Evolutionary conservation across 2,329 filamentous ascomycete genomes (phyloP).

Genomic region (Claviceps monticola): DNA sequence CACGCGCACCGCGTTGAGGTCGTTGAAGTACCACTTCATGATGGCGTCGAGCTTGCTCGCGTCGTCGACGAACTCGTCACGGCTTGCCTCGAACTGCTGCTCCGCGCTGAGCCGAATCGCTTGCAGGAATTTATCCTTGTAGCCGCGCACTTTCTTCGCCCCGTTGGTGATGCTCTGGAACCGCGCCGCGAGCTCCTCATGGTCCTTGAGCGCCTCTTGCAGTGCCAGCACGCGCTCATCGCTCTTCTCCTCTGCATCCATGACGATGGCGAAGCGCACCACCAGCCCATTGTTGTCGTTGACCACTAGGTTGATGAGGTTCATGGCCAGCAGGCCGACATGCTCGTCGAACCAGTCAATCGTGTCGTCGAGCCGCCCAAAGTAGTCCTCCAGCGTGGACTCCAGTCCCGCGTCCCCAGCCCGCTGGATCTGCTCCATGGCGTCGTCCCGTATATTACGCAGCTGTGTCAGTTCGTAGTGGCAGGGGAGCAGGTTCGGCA

Average conservation of each 20-base stretch:
- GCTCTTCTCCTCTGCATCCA: conserved; percentile 93
- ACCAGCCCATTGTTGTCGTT: conserved; percentile 79
- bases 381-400: conserved; percentile 79
- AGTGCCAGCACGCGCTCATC: conserved; percentile 82
- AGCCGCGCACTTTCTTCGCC: conserved; percentile 80
- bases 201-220: conserved; percentile 88
- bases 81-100: conserved; percentile 57
- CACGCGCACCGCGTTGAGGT: conserved; percentile 84
- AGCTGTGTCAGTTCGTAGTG: conserved; percentile 89
- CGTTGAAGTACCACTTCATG: conserved; percentile 95
- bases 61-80: conserved; percentile 68
- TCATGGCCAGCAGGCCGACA: conserved; percentile 75
- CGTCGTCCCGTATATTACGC: conserved; percentile 87
- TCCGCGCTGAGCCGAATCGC: conserved; percentile 62
- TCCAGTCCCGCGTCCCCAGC: conserved; percentile 61
- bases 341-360: conserved; percentile 96
- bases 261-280: conserved; percentile 79
- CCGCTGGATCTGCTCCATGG: conserved; percentile 86
- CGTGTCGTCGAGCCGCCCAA: conserved; percentile 69
- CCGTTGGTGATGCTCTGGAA: conserved; percentile 94
- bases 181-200: conserved; percentile 82
- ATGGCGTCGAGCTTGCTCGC: conserved; percentile 73
- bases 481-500: conserved; percentile 78
- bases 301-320: conserved; percentile 76
- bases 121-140: conserved; percentile 89